These are phyloP conservation scores for Leishmania turanica DNA, from an alignment of 208 protist genomes.

Conservation along the genomic window DNA sequence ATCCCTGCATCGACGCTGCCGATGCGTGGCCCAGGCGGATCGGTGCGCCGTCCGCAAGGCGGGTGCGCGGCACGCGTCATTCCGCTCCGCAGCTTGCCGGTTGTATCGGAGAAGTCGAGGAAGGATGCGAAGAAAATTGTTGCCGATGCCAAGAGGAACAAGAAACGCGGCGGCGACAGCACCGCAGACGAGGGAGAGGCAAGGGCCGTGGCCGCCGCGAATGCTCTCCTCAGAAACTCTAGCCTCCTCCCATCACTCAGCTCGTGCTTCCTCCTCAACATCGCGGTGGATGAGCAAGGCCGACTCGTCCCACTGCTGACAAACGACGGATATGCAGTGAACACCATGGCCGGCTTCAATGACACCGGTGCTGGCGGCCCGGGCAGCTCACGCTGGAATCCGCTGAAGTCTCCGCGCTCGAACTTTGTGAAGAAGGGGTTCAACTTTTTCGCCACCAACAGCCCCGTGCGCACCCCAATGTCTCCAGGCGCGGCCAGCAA, in stretches of 20 bases:
- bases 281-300: conserved; percentile 30
- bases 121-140: conserved; percentile 17
- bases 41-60: conserved; percentile 21
- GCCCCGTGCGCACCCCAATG: not conserved
- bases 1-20: conserved; percentile 32
- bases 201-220: conserved; percentile 21
- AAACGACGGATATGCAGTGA: not conserved
- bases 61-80: conserved; percentile 38
- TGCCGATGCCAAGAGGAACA: conserved; percentile 1
- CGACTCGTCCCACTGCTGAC: conserved; percentile 15
- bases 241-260: conserved; percentile 27
- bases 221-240: conserved; percentile 19
- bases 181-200: conserved; percentile 13
- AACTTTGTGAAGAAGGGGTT: not conserved
- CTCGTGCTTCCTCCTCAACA: conserved; percentile 34
- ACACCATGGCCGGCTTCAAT: not conserved
- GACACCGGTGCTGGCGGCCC: not conserved
- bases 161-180: conserved; percentile 4
- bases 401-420: not conserved
- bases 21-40: conserved; percentile 10
- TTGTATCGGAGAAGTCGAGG: conserved; percentile 25
- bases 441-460: not conserved
- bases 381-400: not conserved
- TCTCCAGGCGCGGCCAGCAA: too few species aligned
- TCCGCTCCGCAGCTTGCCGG: conserved; percentile 23